These are phyloP conservation scores for Crucihimalaya himalaica DNA, from an alignment of 345 rosid species.

Conservation along the genomic window DNA sequence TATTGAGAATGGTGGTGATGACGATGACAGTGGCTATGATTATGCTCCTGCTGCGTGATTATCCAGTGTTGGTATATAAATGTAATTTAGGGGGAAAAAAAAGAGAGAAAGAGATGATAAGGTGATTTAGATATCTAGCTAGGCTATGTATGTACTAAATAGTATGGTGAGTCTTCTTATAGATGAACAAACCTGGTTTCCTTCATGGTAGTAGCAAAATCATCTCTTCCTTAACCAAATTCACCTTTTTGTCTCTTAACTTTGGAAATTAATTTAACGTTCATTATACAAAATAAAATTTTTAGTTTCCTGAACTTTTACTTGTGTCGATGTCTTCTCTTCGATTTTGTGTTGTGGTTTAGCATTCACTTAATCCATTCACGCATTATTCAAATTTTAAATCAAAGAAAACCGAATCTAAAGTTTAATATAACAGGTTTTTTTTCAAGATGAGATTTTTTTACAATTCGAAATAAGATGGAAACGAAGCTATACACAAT, in stretches of 20 bases:
- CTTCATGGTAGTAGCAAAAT: neutral
- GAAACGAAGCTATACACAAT: too few species aligned
- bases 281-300: neutral
- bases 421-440: too few species aligned
- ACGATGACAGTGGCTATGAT: constrained; percentile 36
- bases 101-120: neutral
- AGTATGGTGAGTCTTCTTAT: constrained; percentile 13
- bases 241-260: neutral
- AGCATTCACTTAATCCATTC: neutral
- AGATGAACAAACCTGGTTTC: constrained; percentile 1
- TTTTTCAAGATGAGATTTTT: too few species aligned
- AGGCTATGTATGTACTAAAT: constrained; percentile 10
- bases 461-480: too few species aligned
- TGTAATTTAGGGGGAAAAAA: neutral
- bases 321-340: too few species aligned
- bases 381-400: neutral
- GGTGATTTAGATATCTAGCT: constrained; percentile 11
- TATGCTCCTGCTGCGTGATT: constrained; percentile 40
- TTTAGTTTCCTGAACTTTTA: neutral
- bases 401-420: neutral
- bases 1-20: constrained; percentile 38
- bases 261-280: neutral
- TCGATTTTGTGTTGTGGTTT: too few species aligned
- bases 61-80: neutral
- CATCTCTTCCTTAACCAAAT: neutral